A percentile compares a stretch with the other conserved stretches of the same genome.
phyloP scores from a whole-genome alignment of 345 rosid genomes.

The Litchi chinensis region DNA sequence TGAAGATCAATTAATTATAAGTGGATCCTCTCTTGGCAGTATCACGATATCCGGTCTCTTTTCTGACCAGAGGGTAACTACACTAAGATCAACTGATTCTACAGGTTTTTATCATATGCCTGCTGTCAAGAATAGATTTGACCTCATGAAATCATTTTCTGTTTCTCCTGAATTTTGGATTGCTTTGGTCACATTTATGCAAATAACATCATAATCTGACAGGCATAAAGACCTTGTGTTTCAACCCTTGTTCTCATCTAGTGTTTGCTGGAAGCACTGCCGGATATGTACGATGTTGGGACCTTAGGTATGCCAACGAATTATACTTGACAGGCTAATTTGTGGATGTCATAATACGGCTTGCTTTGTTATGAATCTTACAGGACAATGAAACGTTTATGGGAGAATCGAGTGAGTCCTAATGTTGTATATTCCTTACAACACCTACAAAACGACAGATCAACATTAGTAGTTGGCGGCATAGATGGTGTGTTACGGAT shows the following conservation, averaged over 20 bases:
- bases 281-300: conserved; percentile 84
- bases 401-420: conserved; percentile 77
- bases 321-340: neutral
- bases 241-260: conserved; percentile 57
- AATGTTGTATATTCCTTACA: conserved; percentile 75
- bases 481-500: conserved; percentile 83
- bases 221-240: conserved; percentile 76
- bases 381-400: conserved; percentile 76
- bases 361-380: neutral
- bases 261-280: conserved; percentile 76
- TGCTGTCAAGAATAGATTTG: conserved; percentile 9
- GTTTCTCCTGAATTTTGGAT: neutral
- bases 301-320: conserved; percentile 61
- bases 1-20: conserved; percentile 64
- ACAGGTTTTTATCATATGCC: conserved; percentile 49
- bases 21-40: conserved; percentile 79
- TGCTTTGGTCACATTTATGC: neutral
- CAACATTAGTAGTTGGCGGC: conserved; percentile 73
- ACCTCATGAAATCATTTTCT: neutral
- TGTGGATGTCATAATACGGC: neutral
- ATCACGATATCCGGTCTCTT: conserved; percentile 64
- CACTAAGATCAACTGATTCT: conserved; percentile 58
- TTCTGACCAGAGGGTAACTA: conserved; percentile 62
- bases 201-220: conserved; percentile 22
- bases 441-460: conserved; percentile 54